A percentile compares a stretch with the other conserved stretches of the same genome.
Conservation (phyloP, 1,284 basidiomycete genomes). For the Tausonia pullulans region DNA sequence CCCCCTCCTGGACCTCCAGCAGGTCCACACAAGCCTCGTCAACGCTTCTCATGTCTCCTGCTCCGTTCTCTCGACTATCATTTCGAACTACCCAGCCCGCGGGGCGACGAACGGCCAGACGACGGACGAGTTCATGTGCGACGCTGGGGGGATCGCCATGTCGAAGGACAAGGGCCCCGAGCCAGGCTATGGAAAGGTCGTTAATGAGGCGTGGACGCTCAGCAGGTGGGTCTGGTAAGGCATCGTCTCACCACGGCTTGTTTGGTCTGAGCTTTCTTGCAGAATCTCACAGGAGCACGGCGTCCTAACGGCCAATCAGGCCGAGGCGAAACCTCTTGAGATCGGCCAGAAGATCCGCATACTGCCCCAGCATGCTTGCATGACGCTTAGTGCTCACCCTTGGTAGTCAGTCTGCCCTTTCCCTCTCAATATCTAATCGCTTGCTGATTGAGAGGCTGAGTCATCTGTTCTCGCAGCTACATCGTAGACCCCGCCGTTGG, state of each 20-base stretch:
- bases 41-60: conserved; percentile 49
- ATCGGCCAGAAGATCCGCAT: conserved; percentile 44
- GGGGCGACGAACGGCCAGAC: no score
- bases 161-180: conserved; percentile 70
- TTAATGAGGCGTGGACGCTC: conserved; percentile 54
- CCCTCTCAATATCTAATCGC: no score
- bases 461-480: conserved; percentile 34
- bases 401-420: conserved; percentile 43
- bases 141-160: conserved; percentile 71
- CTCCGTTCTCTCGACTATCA: conserved; percentile 56
- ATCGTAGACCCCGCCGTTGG: conserved; percentile 51
- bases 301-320: conserved; percentile 40
- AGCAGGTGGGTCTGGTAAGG: conserved; percentile 33
- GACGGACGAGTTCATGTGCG: conserved; percentile 48
- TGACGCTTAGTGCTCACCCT: conserved; percentile 61
- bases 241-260: no score
- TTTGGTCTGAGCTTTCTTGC: no score
- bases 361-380: conserved; percentile 44
- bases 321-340: conserved; percentile 34
- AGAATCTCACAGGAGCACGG: conserved; percentile 68
- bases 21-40: conserved; percentile 60
- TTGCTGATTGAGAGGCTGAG: no score
- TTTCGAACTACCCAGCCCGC: conserved; percentile 63
- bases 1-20: conserved; percentile 71
- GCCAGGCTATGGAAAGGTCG: conserved; percentile 57